Evolutionary conservation across 73 alveolate genomes (phyloP).

Genomic region (Paramecium sonneborni): DNA sequence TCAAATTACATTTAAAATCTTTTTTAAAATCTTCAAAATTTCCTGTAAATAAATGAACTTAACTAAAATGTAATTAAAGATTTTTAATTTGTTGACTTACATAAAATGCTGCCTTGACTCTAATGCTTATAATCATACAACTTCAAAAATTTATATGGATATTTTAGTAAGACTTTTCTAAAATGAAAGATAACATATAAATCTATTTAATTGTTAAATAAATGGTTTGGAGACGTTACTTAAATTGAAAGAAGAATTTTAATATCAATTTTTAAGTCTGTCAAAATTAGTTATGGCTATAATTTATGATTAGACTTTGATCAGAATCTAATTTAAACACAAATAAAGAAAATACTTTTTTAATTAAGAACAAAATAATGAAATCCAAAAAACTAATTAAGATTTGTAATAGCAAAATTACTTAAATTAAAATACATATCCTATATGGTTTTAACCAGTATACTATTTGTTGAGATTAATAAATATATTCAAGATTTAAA

Average conservation of each 20-base stretch:
- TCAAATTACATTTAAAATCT: too few relatives aligned
- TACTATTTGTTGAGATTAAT: background rate
- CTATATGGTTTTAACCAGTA: background rate
- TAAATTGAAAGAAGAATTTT: background rate
- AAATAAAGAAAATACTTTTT: background rate
- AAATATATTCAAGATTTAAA: background rate
- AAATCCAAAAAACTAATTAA: background rate
- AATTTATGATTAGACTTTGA: background rate
- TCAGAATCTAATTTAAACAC: background rate
- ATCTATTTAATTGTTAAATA: background rate
- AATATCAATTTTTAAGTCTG: background rate
- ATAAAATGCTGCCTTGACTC: background rate
- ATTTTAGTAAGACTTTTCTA: background rate
- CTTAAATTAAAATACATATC: background rate
- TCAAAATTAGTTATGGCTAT: background rate
- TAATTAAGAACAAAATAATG: background rate
- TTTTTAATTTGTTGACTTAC: background rate
- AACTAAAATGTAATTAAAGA: too few relatives aligned
- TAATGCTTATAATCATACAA: background rate
- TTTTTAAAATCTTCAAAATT: too few relatives aligned
- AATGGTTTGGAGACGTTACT: background rate
- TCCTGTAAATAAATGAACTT: too few relatives aligned
- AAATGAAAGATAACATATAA: background rate
- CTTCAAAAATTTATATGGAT: background rate
- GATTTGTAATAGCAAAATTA: background rate